phyloP scores from a whole-genome alignment of 257 asterid species.

The Ophiorrhiza pumila region DNA sequence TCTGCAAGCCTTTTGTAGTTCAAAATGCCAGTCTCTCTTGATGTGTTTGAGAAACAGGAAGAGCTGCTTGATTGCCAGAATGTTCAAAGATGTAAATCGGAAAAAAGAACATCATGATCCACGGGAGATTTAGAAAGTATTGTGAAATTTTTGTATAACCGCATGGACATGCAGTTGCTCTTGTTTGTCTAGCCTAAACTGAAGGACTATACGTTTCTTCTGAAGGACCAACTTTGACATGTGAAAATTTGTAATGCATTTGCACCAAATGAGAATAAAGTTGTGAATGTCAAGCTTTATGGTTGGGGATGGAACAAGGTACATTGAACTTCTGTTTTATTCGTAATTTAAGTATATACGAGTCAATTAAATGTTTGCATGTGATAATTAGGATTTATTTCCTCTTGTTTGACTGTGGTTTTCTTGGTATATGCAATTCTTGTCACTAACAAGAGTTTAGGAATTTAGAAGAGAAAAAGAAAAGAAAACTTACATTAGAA shows the following conservation, averaged over 20 bases:
- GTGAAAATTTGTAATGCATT: not conserved
- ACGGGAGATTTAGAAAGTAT: too few species aligned
- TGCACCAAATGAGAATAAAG: not conserved
- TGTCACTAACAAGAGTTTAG: not conserved
- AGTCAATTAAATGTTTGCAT: not conserved
- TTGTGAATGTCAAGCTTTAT: slow-evolving; percentile 38
- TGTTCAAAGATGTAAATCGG: not conserved
- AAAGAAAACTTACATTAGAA: not conserved
- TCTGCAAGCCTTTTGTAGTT: not conserved
- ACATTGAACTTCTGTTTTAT: slow-evolving; percentile 6
- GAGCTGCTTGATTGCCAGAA: not conserved
- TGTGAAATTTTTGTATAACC: not conserved
- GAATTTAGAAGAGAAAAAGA: too few species aligned
- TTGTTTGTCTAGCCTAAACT: not conserved
- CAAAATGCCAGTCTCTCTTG: not conserved
- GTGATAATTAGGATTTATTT: not conserved
- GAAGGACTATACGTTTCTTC: not conserved
- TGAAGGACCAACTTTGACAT: not conserved
- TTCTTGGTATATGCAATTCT: not conserved
- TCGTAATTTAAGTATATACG: not conserved
- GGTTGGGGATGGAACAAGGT: slow-evolving; percentile 99
- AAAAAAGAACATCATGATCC: not conserved
- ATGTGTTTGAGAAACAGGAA: not conserved
- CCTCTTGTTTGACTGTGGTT: not conserved
- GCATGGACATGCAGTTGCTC: not conserved